These are phyloP conservation scores for Magnolia kwangsiensis DNA, from an alignment of 164 flowering plant genomes.

Conservation along the genomic window DNA sequence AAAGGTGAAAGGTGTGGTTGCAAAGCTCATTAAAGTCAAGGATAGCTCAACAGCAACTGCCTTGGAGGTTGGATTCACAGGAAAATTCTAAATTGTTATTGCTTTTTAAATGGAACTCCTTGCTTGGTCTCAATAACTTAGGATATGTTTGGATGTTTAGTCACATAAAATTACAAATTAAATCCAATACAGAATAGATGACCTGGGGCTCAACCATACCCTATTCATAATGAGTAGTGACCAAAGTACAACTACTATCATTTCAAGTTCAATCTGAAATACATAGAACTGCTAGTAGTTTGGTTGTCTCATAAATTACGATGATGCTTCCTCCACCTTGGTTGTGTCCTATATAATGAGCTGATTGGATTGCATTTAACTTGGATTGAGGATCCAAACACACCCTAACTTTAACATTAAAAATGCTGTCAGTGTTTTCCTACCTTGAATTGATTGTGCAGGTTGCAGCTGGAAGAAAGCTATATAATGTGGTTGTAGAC, in stretches of 20 bases:
- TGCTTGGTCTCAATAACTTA: neutral
- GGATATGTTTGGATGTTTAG: neutral
- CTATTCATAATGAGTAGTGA: too few relatives aligned
- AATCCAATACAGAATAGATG: neutral
- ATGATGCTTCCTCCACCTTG: neutral
- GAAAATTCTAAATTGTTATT: neutral
- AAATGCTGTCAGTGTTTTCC: neutral
- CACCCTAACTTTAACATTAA: neutral
- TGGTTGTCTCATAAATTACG: neutral
- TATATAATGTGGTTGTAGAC: constrained; percentile 93
- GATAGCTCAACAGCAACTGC: constrained; percentile 82
- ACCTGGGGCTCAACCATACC: neutral
- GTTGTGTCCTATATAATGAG: neutral
- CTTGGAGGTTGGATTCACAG: constrained; percentile 57
- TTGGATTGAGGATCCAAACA: neutral
- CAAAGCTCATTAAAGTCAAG: constrained; percentile 85
- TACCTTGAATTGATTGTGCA: constrained; percentile 21
- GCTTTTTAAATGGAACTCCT: neutral
- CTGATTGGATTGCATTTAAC: neutral
- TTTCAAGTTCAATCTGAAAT: neutral
- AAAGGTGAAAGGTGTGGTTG: constrained; percentile 96
- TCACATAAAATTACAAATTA: neutral
- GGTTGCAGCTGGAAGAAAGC: constrained; percentile 96
- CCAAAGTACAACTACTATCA: neutral
- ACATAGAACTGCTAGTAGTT: neutral